Evolutionary conservation across 257 asterid genomes (phyloP), one percentile per base, ranked within the genome.

Genomic region (Capsicum pubescens): DNA sequence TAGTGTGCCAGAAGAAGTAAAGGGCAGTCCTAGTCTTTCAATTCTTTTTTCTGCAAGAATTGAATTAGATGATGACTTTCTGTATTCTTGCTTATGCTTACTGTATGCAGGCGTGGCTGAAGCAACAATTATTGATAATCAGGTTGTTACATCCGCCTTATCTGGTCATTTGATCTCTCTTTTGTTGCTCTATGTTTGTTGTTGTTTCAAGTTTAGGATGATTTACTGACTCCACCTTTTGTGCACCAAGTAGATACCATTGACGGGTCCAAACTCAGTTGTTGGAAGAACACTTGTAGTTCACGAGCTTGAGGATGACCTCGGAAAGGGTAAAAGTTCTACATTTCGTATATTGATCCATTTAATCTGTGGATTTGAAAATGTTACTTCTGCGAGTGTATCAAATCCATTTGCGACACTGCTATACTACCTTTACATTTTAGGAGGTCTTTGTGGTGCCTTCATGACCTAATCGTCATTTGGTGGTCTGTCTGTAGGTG

Each of bases 221-320:
- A 54, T 14, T 79, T 35, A 52, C 46, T 26, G 60, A 68, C 60
- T 82, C 15, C 50, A 57, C 6, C 19, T 54, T 84, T 84, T 54
- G 39, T 67, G 56, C 69, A 71, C 80, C 84, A 80, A 71, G 84
- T 88, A 94, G 99, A 94, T 96, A 88, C 94, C 98, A 48, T 87
- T 96, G 92, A 84, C 74, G 48, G 99, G 99, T 84, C 94, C 98
- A 74, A 56, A 91, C 89, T 91, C 99, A 6, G 97, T 96, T 52
- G 93, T 96, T 79, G 99, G 99, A 83, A 92, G 99, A 88, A 98
- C 99, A 82, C 84, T 96, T 59, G 99, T 96, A 61, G 99, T 96
- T 87, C 99, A 96, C 66, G 98, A 96, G 84, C 95, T 94, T 52
- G 97, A 84, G 88, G 99, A 96, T 90, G 99, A 96, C 86, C 97